These are phyloP conservation scores for Physaria fendleri DNA, from an alignment of 345 rosid genomes.

Conservation along the genomic window DNA sequence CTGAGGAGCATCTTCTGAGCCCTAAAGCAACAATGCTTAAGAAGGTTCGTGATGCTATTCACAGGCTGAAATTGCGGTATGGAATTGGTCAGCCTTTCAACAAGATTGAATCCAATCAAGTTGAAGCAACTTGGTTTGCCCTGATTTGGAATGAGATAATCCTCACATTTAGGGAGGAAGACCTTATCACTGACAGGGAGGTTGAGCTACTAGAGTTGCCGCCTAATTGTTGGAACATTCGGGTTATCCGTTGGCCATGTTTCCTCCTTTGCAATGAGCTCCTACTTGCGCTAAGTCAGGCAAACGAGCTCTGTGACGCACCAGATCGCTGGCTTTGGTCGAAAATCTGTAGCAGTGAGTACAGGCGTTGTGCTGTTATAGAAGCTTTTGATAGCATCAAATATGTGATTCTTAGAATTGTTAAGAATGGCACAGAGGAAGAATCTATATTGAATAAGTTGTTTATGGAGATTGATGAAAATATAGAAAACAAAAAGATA, in stretches of 20 bases:
- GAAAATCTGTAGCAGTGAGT: slow-evolving; percentile 70
- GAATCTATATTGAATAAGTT: slow-evolving; percentile 43
- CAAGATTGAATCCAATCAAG: slow-evolving; percentile 80
- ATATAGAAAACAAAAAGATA: slow-evolving; percentile 38
- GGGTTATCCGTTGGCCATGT: slow-evolving; percentile 93
- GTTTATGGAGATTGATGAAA: slow-evolving; percentile 49
- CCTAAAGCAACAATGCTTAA: slow-evolving; percentile 57
- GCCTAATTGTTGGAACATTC: slow-evolving; percentile 73
- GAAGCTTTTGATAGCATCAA: slow-evolving; percentile 88
- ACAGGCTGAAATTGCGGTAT: slow-evolving; percentile 64
- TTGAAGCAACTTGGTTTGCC: slow-evolving; percentile 81
- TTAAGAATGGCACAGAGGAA: slow-evolving; percentile 54
- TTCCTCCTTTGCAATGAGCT: slow-evolving; percentile 81
- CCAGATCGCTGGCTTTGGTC: slow-evolving; percentile 80
- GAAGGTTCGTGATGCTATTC: slow-evolving; percentile 76
- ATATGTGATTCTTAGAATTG: slow-evolving; percentile 46
- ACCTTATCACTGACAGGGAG: slow-evolving; percentile 65
- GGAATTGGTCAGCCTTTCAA: slow-evolving; percentile 77
- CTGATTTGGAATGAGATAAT: slow-evolving; percentile 89
- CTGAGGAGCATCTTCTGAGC: slow-evolving; percentile 47
- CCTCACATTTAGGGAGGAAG: slow-evolving; percentile 74
- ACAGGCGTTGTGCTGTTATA: slow-evolving; percentile 77
- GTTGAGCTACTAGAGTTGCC: slow-evolving; percentile 77
- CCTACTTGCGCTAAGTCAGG: slow-evolving; percentile 74
- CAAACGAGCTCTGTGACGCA: slow-evolving; percentile 58